Evolutionary conservation across 768 basidiomycete species (phyloP), one percentile per base, ranked within the genome.

Genomic region (Termitomyces sp.): DNA sequence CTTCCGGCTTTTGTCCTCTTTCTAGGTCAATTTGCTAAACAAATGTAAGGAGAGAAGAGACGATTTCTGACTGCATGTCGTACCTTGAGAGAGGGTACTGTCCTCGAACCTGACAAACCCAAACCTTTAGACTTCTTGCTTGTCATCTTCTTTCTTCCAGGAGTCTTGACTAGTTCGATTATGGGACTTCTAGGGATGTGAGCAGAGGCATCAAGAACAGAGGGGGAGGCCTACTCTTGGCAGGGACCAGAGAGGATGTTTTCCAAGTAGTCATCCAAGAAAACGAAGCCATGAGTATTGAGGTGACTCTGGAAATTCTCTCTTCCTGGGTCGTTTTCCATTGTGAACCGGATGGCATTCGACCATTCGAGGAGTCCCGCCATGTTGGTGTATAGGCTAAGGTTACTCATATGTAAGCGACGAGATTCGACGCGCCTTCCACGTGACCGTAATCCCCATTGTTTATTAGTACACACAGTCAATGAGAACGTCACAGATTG

Each of bases 141-240:
- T 15, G 78, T 69, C 49, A 75, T 77, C 71, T 81, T 89, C 70
- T 82, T 90, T 45, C 90, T 81, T 31, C 88, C 85, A 15, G 91
- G 91, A 1, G 92, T 93, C 72, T 93, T 93, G 3, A 93, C 83
- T 18, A 93, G 78, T 54, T 92, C 89, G 42, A 90, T 85, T 16
- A 92, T 79, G 8, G 84, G 81, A 48, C 90, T 92, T 60, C 15
- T 13, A 24, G 55, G 63, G 22, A 59, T 51, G 16, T 51, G 51
- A 28, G 24, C 10, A 29, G 34, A 7, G 31, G 29, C 51, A 24
- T 31, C 1, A 20, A 47, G 34, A 34, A 13, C 20, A 22, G 57
- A 22, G 16, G n/a, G 61, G 28, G 37, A 24, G 22, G 61, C 81
- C 49, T 64, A 90, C 90, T 84, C 88, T 70, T 85, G 78, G 65